Conservation (phyloP, 2,329 filamentous ascomycete species). For the Myriangium duriaei region DNA sequence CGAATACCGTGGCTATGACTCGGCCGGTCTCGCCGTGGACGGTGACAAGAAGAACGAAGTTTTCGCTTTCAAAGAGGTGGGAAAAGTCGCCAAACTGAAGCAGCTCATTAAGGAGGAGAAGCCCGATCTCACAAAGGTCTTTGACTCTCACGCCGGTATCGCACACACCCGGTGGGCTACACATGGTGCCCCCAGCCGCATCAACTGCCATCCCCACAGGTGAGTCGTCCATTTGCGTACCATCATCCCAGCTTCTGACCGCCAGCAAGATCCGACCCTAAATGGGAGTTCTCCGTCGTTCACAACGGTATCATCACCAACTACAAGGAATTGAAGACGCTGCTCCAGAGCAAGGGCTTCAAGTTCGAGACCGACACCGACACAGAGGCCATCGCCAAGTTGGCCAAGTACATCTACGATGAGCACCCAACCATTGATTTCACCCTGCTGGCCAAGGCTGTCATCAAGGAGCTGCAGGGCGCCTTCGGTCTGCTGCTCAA, state of each 20-base stretch:
- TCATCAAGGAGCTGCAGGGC: constrained; percentile 96
- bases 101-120: constrained; percentile 75
- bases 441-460: constrained; percentile 89
- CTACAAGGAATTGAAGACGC: constrained; percentile 97
- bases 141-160: constrained; percentile 97
- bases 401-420: constrained; percentile 96
- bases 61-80: constrained; percentile 95
- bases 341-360: constrained; percentile 90
- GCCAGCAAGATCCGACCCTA: constrained; percentile 64
- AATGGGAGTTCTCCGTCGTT: constrained; percentile 92
- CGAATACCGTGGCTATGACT: constrained; percentile 98
- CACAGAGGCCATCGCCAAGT: constrained; percentile 97
- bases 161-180: constrained; percentile 99
- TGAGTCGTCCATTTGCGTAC: constrained; percentile 34
- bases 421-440: constrained; percentile 90
- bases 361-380: constrained; percentile 98
- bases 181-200: constrained; percentile 81
- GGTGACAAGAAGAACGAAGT: constrained; percentile 99
- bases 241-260: constrained; percentile 4
- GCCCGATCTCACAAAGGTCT: constrained; percentile 79
- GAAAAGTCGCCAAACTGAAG: constrained; percentile 96
- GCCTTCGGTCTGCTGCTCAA: constrained; percentile 96
- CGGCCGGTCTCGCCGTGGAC: constrained; percentile 87
- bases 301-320: constrained; percentile 99
- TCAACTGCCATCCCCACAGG: constrained; percentile 98